Evolutionary conservation across 1,284 basidiomycete species (phyloP).

Genomic region (Marasmius sp.): DNA sequence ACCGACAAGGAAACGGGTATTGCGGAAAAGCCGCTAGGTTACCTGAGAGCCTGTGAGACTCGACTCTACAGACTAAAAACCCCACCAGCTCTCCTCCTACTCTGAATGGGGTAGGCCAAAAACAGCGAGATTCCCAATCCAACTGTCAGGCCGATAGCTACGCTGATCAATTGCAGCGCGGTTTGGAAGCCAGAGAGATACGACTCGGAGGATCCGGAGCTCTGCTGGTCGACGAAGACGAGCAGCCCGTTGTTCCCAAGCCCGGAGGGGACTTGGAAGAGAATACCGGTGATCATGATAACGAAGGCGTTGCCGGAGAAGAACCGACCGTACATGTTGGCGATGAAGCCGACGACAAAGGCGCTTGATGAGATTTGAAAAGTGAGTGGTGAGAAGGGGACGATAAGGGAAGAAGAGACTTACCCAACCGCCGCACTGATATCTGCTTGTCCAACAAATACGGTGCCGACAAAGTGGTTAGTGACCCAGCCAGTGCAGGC

Average conservation of each 20-base stretch:
- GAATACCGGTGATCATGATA: constrained; percentile 79
- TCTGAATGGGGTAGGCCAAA: constrained; percentile 59
- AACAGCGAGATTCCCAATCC: constrained; percentile 66
- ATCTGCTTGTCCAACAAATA: constrained; percentile 72
- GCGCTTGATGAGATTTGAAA: constrained; percentile 43
- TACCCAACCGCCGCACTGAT: constrained; percentile 72
- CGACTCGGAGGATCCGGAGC: constrained; percentile 47
- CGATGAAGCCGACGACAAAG: constrained; percentile 80
- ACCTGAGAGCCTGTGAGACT: background rate
- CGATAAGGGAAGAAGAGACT: constrained; percentile 12
- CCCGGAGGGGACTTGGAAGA: constrained; percentile 88
- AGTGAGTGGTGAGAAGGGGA: constrained; percentile 1
- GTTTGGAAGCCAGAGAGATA: constrained; percentile 71
- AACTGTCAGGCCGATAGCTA: constrained; percentile 68
- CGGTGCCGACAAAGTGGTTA: constrained; percentile 70
- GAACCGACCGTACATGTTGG: constrained; percentile 83
- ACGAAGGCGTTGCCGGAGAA: constrained; percentile 79
- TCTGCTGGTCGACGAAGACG: constrained; percentile 63
- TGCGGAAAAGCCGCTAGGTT: no score
- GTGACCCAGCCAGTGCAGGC: constrained; percentile 78
- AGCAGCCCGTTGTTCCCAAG: constrained; percentile 85
- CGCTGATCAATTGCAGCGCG: constrained; percentile 62
- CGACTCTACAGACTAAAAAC: constrained; percentile 51
- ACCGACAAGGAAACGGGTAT: no score
- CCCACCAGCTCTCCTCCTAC: constrained; percentile 54